Conservation (phyloP, 441 rosid species). For the Jatropha multifida region DNA sequence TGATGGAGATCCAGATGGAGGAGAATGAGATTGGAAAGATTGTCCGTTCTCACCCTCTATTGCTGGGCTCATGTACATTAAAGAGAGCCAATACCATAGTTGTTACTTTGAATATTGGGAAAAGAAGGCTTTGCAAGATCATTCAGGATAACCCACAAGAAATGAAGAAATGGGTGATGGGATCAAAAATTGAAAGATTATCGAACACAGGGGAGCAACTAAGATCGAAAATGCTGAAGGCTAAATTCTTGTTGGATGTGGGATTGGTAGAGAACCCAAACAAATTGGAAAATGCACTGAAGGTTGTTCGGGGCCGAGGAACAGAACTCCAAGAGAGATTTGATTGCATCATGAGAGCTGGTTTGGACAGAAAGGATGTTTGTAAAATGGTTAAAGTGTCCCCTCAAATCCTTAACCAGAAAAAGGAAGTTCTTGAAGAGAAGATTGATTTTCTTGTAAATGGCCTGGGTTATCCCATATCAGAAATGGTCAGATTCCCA, state of each 20-base stretch:
- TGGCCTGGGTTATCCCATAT: conserved; percentile 51
- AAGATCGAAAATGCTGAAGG: conserved; percentile 48
- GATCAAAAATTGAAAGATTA: conserved; percentile 39
- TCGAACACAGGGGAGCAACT: conserved; percentile 34
- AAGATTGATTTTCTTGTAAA: conserved; percentile 58
- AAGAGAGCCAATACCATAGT: conserved; percentile 58
- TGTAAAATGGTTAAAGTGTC: conserved; percentile 46
- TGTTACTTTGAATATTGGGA: conserved; percentile 52
- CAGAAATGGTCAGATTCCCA: conserved; percentile 50
- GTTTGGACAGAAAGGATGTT: conserved; percentile 54
- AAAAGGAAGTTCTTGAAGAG: conserved; percentile 42
- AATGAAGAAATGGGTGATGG: conserved; percentile 57
- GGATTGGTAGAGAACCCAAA: conserved; percentile 51
- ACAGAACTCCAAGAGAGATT: conserved; percentile 67
- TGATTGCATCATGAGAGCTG: conserved; percentile 52
- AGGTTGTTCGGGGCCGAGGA: conserved; percentile 62
- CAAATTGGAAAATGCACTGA: conserved; percentile 42
- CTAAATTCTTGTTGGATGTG: conserved; percentile 48
- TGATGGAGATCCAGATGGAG: conserved; percentile 67
- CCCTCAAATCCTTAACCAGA: conserved; percentile 59
- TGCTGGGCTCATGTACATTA: conserved; percentile 51
- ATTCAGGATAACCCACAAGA: conserved; percentile 65
- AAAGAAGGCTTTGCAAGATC: conserved; percentile 49
- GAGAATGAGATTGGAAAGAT: conserved; percentile 46
- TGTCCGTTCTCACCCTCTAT: conserved; percentile 36